These are phyloP conservation scores for Peltaster fructicola DNA, from an alignment of 2,329 filamentous ascomycete species.

Conservation along the genomic window DNA sequence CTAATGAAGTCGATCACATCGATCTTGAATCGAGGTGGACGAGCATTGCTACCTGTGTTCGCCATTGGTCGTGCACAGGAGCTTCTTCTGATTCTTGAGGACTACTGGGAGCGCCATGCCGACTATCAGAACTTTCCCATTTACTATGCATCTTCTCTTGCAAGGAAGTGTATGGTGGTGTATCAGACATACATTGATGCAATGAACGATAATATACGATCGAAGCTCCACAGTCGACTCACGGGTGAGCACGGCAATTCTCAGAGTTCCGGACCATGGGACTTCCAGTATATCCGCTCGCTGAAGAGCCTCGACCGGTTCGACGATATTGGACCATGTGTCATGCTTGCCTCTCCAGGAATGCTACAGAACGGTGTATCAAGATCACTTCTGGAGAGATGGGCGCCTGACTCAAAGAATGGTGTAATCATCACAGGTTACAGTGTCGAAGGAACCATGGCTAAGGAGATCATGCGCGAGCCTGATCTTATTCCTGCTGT, in stretches of 20 bases:
- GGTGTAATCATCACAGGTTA: slow-evolving; percentile 98
- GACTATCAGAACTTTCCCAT: slow-evolving; percentile 86
- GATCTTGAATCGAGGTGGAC: slow-evolving; percentile 77
- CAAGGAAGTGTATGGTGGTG: slow-evolving; percentile 92
- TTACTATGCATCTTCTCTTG: slow-evolving; percentile 92
- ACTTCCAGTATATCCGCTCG: slow-evolving; percentile 85
- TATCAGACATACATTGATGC: slow-evolving; percentile 96
- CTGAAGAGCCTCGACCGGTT: slow-evolving; percentile 88
- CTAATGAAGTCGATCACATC: slow-evolving; percentile 91
- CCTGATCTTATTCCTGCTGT: slow-evolving; percentile 89
- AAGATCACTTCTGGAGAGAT: slow-evolving; percentile 77
- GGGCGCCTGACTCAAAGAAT: slow-evolving; percentile 92
- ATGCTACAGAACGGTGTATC: slow-evolving; percentile 97
- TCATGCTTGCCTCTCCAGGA: slow-evolving; percentile 94
- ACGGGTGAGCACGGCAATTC: slow-evolving; percentile 53
- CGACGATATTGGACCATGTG: slow-evolving; percentile 85
- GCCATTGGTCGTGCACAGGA: slow-evolving; percentile 89
- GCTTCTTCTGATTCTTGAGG: slow-evolving; percentile 80
- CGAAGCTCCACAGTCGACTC: slow-evolving; percentile 76
- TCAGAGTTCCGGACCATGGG: slow-evolving; percentile 72
- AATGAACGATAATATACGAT: slow-evolving; percentile 99
- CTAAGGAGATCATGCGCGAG: slow-evolving; percentile 84
- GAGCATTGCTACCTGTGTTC: slow-evolving; percentile 88
- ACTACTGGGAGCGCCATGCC: slow-evolving; percentile 83
- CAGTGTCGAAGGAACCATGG: slow-evolving; percentile 97